Conservation (phyloP, 2,329 filamentous ascomycete species). For the Xylaria sp. region DNA sequence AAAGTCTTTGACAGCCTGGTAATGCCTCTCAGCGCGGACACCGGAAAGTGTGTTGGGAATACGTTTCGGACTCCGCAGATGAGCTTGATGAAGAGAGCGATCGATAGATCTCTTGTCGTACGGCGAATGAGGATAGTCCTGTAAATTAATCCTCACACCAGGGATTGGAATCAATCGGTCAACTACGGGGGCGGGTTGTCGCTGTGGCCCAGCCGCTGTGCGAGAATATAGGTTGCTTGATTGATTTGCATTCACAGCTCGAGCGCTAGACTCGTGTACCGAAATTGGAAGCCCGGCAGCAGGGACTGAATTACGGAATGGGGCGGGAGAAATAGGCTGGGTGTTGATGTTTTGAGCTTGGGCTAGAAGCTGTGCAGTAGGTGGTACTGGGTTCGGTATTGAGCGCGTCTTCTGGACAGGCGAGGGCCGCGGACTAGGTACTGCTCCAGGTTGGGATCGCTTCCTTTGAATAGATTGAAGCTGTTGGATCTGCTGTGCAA, state of each 20-base stretch:
- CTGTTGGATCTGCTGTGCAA: conserved; percentile 20
- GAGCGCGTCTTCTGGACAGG: conserved; percentile 13
- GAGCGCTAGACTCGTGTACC: conserved; percentile 3
- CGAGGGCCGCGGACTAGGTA: conserved; percentile 24
- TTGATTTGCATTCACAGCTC: conserved; percentile 15
- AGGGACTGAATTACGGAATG: conserved; percentile 5
- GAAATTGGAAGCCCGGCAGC: not conserved
- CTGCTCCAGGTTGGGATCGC: conserved; percentile 24
- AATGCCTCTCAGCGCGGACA: conserved; percentile 55
- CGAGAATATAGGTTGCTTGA: conserved; percentile 19
- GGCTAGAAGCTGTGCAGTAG: conserved; percentile 14
- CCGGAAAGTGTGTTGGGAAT: conserved; percentile 46
- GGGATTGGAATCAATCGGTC: conserved; percentile 44
- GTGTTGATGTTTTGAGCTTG: conserved; percentile 23
- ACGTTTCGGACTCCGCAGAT: conserved; percentile 61
- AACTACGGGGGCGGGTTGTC: conserved; percentile 1
- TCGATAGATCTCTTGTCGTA: conserved; percentile 56
- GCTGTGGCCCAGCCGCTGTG: conserved; percentile 5
- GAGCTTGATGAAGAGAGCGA: conserved; percentile 59
- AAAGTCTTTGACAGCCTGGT: conserved; percentile 68
- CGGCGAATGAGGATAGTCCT: conserved; percentile 56
- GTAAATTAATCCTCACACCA: conserved; percentile 38
- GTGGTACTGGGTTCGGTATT: conserved; percentile 3
- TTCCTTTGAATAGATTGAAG: conserved; percentile 22
- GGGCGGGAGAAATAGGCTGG: not conserved